Base-by-base conservation (phyloP, 2,329 filamentous ascomycete species). In the Penicillium sp. region DNA sequence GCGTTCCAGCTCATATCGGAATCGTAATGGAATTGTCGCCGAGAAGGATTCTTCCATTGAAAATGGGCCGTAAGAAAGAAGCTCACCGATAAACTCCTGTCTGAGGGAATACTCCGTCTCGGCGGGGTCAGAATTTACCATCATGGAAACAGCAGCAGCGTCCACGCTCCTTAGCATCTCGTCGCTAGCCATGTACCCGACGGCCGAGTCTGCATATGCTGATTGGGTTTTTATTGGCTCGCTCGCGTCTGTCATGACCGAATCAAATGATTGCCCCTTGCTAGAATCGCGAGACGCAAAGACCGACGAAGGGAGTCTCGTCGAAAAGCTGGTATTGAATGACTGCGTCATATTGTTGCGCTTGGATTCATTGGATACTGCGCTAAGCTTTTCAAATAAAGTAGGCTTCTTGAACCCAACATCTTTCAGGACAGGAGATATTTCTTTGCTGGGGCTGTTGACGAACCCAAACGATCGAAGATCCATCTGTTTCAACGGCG, bases 1-100 rank as follows among this genome's bases (percentile, higher is more conserved):
- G 28, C 73, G 64, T 48, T 75, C 72, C 22, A 75, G 48, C 46
- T 76, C 74, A 51, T 76, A 76, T 16, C 73, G 65, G 53, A 69
- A 69, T 5, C 72, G 64, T 16, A 77, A 55, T 5, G 72, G 64
- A 17, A 75, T 58, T 10, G 58, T 67, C 4, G 50, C 53, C 1
- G 67, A 60, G 17, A 71, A 68, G 9, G 64, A 56, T 10, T 65
- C 61, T 6, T 62, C 55, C 16, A 61, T 53, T 2, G 69, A 68
- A 52, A 78, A 78, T 0, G 76, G 75, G 2, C 71, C 73, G n/a
- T 64, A 54, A 0, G 60, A 50, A 11, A 68, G 52, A 1, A 77
- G 65, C 5, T 70, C 64, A 1, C 56, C 53, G 31, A 75, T 57
- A 9, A 74, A 60, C 6, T 66, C 40, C 5, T 66, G 56, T 4